phyloP scores from a whole-genome alignment of 805 yeast species.

The Maudiozyma serrabonitensis region DNA sequence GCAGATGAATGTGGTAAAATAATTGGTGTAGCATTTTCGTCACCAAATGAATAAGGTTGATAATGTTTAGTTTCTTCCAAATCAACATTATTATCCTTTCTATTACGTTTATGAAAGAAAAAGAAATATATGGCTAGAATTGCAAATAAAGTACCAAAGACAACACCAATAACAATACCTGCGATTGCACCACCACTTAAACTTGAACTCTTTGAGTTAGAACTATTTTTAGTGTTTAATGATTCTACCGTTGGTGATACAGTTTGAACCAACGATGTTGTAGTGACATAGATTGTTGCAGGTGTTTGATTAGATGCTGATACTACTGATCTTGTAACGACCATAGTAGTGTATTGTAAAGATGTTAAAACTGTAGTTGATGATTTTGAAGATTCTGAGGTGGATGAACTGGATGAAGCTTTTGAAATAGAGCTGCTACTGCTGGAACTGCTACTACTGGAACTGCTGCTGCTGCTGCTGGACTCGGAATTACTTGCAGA shows the following conservation, averaged over 20 bases:
- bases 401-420: neutral
- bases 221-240: neutral
- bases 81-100: constrained; percentile 12
- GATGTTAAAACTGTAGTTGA: constrained; percentile 11
- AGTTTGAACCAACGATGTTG: constrained; percentile 20
- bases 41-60: constrained; percentile 30
- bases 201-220: neutral
- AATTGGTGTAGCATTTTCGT: constrained; percentile 23
- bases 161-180: constrained; percentile 47
- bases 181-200: constrained; percentile 44
- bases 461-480: neutral
- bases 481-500: neutral
- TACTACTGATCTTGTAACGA: constrained; percentile 19
- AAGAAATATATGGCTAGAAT: constrained; percentile 34
- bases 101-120: constrained; percentile 27
- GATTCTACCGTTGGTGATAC: constrained; percentile 4
- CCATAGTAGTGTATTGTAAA: constrained; percentile 15
- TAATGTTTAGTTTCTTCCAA: constrained; percentile 34
- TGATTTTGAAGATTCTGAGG: neutral
- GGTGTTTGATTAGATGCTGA: constrained; percentile 14
- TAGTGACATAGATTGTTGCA: constrained; percentile 19
- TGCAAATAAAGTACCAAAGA: constrained; percentile 34
- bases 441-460: neutral
- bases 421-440: neutral
- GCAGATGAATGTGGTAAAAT: constrained; percentile 11